Evolutionary conservation across 2,329 filamentous ascomycete genomes (phyloP).

Genomic region (Xylariaceae sp.): DNA sequence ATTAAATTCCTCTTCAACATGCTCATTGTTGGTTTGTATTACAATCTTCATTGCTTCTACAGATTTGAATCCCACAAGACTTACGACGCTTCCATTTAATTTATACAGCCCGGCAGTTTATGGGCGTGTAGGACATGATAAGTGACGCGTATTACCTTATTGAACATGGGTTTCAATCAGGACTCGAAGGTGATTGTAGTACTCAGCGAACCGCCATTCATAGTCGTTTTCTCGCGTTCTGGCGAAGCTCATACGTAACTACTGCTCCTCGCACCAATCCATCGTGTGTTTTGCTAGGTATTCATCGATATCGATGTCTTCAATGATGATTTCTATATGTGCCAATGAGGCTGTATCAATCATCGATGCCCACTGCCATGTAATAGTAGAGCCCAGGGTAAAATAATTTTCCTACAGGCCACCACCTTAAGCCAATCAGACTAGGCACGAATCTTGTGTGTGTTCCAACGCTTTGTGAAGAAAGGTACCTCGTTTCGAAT

Average conservation of each 20-base stretch:
- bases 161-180: background rate
- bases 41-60: too few relatives aligned
- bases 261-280: background rate
- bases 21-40: too few relatives aligned
- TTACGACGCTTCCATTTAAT: background rate
- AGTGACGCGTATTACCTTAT: background rate
- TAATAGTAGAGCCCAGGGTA: background rate
- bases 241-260: background rate
- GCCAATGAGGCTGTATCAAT: background rate
- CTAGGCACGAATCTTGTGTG: background rate
- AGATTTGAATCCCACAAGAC: too few relatives aligned
- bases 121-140: background rate
- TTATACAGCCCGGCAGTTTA: background rate
- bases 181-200: background rate
- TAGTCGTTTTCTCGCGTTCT: background rate
- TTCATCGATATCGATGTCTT: background rate
- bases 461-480: background rate
- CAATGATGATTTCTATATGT: background rate
- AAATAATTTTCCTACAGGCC: background rate
- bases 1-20: too few relatives aligned
- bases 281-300: background rate
- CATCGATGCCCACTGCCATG: background rate
- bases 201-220: background rate
- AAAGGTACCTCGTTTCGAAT: background rate
- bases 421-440: background rate